These are phyloP conservation scores for button mushroom (Agaricus bisporus) DNA, from an alignment of 768 basidiomycete species.

Conservation along the genomic window DNA sequence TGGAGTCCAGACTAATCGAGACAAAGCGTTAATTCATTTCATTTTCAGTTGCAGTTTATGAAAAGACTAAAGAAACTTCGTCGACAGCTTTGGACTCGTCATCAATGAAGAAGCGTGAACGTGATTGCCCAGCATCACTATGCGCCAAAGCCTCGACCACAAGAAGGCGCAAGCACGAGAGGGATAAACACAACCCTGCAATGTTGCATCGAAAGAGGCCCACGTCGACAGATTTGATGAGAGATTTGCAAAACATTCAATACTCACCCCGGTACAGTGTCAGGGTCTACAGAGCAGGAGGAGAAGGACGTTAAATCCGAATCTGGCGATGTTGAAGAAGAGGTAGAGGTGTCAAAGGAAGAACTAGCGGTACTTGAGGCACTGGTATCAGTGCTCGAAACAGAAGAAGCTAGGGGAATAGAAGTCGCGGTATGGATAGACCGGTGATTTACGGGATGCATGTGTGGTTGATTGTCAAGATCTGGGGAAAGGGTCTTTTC, in stretches of 20 bases:
- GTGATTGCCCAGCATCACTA: neutral
- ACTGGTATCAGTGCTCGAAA: conserved; percentile 2
- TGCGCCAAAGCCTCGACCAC: neutral
- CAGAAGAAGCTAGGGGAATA: conserved; percentile 11
- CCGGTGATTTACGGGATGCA: conserved; percentile 48
- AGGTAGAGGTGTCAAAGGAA: conserved; percentile 7
- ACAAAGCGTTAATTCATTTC: conserved; percentile 3
- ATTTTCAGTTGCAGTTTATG: neutral
- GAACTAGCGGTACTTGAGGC: conserved; percentile 8
- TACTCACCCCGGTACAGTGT: conserved; percentile 7
- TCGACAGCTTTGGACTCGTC: neutral
- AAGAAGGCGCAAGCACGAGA: neutral
- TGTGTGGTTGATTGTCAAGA: conserved; percentile 34
- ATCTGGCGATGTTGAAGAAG: conserved; percentile 1
- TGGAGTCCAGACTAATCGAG: conserved; percentile 3
- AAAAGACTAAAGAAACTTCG: conserved; percentile 1
- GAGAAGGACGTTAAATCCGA: conserved; percentile 4
- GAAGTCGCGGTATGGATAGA: conserved; percentile 8
- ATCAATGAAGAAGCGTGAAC: neutral
- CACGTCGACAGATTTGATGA: neutral
- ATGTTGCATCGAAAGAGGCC: conserved; percentile 4
- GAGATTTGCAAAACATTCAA: neutral
- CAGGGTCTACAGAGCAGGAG: neutral
- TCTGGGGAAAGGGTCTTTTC: conserved; percentile 16
- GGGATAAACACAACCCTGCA: neutral